A percentile compares a stretch with the other conserved stretches of the same genome.
Conservation (phyloP, 306 rosid species). For the Lagenaria siceraria region DNA sequence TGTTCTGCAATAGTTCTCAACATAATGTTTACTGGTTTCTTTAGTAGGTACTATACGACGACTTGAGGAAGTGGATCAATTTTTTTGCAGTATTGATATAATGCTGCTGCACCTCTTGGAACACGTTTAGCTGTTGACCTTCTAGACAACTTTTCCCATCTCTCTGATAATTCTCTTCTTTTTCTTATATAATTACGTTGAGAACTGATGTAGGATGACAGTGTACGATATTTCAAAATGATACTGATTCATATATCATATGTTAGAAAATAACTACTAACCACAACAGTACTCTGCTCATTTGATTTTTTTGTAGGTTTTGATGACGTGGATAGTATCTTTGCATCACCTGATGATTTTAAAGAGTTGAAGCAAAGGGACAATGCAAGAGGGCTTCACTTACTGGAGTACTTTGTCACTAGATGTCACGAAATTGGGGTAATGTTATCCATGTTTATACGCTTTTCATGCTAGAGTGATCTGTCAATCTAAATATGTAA, state of each 20-base stretch:
- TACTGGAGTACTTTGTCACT: slow-evolving; percentile 67
- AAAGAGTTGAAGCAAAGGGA: slow-evolving; percentile 38
- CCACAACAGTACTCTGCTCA: background rate
- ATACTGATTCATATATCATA: background rate
- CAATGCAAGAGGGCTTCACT: slow-evolving; percentile 47
- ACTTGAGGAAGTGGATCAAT: background rate
- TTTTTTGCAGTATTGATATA: background rate
- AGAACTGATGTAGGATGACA: background rate
- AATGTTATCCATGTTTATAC: slow-evolving; percentile 20
- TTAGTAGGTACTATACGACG: background rate
- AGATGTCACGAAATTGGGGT: slow-evolving; percentile 89
- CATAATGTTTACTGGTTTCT: background rate
- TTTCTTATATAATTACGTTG: background rate
- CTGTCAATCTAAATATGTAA: background rate
- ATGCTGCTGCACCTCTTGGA: background rate
- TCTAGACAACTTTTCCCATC: background rate
- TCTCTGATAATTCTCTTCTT: background rate
- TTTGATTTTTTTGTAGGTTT: slow-evolving; percentile 44
- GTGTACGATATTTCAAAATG: background rate
- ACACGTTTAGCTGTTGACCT: background rate
- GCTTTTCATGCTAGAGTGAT: background rate
- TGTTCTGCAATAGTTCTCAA: background rate
- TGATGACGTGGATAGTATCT: slow-evolving; percentile 69
- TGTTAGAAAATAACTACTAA: background rate
- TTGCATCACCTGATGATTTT: slow-evolving; percentile 81